These are phyloP conservation scores for Botrytis cinerea DNA, from an alignment of 2,329 filamentous ascomycete genomes.

Conservation along the genomic window DNA sequence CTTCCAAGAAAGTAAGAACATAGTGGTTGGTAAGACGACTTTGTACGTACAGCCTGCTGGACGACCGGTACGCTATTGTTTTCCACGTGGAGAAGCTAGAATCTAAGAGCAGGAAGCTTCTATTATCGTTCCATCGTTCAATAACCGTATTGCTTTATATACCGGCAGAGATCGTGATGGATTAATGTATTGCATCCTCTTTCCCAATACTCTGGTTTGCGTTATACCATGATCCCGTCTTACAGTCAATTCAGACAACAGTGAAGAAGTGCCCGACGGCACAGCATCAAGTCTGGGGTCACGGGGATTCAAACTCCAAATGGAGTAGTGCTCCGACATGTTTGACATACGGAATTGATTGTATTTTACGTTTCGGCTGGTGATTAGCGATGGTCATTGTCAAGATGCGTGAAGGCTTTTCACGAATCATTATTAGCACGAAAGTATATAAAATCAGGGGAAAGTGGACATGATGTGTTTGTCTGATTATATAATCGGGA, in stretches of 20 bases:
- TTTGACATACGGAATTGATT: not conserved
- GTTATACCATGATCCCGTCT: not conserved
- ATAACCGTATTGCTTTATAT: not conserved
- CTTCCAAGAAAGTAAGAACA: not conserved
- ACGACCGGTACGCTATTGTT: conserved; percentile 1
- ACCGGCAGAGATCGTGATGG: not conserved
- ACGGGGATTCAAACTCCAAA: not conserved
- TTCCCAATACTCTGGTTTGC: conserved; percentile 6
- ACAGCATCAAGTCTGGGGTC: conserved; percentile 2
- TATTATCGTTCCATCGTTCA: conserved; percentile 5
- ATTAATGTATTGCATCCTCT: not conserved
- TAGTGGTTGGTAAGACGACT: not conserved
- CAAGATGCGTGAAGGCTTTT: not conserved
- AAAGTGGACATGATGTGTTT: not conserved
- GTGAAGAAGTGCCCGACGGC: not conserved
- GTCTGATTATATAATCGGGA: not conserved
- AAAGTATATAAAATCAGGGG: not conserved
- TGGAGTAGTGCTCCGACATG: not conserved
- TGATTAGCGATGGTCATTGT: not conserved
- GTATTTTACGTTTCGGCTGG: not conserved
- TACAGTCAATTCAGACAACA: not conserved
- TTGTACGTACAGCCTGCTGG: not conserved
- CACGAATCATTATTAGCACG: not conserved
- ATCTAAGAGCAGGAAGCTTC: not conserved
- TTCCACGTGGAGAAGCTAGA: conserved; percentile 8